These are phyloP conservation scores for Chamaecrista fasciculata DNA, from an alignment of 306 rosid genomes.

Conservation along the genomic window DNA sequence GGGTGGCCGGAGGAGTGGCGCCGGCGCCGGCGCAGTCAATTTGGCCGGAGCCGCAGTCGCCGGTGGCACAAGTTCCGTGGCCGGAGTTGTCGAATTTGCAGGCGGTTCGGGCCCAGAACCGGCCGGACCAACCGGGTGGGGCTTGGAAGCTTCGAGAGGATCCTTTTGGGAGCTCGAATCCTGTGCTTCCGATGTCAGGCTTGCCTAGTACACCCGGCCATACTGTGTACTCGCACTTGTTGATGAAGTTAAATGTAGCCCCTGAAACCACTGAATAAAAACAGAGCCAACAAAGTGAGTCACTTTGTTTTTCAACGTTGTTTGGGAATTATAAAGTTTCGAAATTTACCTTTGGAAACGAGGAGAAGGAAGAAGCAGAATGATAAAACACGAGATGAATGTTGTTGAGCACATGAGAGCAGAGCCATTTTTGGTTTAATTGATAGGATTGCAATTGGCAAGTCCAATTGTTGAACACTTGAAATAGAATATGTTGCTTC, in stretches of 20 bases:
- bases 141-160: constrained; percentile 59
- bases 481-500: not conserved
- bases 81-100: constrained; percentile 58
- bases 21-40: constrained; percentile 72
- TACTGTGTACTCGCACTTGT: constrained; percentile 76
- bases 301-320: not conserved
- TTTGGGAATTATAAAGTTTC: not conserved
- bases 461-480: too few relatives aligned
- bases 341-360: constrained; percentile 37
- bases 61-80: constrained; percentile 62
- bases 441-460: not conserved
- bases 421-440: constrained; percentile 30
- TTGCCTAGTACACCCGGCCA: constrained; percentile 95
- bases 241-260: constrained; percentile 67
- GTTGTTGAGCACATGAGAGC: constrained; percentile 16
- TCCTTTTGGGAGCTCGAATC: constrained; percentile 61
- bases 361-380: constrained; percentile 33
- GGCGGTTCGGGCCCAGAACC: constrained; percentile 86
- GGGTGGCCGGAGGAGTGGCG: constrained; percentile 80
- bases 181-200: constrained; percentile 68
- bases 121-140: constrained; percentile 88
- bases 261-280: constrained; percentile 56
- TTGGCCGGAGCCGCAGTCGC: constrained; percentile 77
- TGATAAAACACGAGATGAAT: constrained; percentile 1
- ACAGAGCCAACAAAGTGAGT: constrained; percentile 3